These are phyloP conservation scores for Nicotiana sylvestris DNA, from an alignment of 257 asterid species.

Conservation along the genomic window DNA sequence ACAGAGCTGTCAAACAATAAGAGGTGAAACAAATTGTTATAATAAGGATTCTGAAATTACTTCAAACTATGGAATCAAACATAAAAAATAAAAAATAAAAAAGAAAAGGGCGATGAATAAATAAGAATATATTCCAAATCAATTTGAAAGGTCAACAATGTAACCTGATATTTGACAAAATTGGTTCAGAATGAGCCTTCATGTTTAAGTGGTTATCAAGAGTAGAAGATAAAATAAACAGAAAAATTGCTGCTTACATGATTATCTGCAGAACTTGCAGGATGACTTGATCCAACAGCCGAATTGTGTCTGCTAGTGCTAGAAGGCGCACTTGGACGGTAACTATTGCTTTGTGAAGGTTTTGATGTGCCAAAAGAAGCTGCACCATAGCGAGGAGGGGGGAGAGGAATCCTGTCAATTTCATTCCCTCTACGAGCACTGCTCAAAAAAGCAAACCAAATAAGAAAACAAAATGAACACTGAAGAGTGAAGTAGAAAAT, in stretches of 20 bases:
- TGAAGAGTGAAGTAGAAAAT: background rate
- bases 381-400: constrained; percentile 73
- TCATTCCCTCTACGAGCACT: constrained; percentile 68
- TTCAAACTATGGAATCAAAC: background rate
- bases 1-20: constrained; percentile 54
- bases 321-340: constrained; percentile 68
- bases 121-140: background rate
- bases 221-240: background rate
- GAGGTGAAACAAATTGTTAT: background rate
- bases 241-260: constrained; percentile 37
- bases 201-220: background rate
- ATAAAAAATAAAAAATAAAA: background rate
- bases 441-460: constrained; percentile 23
- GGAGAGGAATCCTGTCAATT: constrained; percentile 69
- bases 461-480: constrained; percentile 7
- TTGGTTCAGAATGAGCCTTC: constrained; percentile 1
- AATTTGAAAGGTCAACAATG: background rate
- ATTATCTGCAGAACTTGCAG: constrained; percentile 57
- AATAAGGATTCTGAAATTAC: background rate
- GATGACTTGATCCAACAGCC: constrained; percentile 27
- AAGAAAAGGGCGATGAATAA: background rate
- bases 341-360: constrained; percentile 47
- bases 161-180: background rate
- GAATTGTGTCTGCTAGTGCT: constrained; percentile 29
- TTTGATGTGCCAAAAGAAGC: constrained; percentile 52